Conservation (phyloP, 441 rosid species). For the Capsella rubella region DNA sequence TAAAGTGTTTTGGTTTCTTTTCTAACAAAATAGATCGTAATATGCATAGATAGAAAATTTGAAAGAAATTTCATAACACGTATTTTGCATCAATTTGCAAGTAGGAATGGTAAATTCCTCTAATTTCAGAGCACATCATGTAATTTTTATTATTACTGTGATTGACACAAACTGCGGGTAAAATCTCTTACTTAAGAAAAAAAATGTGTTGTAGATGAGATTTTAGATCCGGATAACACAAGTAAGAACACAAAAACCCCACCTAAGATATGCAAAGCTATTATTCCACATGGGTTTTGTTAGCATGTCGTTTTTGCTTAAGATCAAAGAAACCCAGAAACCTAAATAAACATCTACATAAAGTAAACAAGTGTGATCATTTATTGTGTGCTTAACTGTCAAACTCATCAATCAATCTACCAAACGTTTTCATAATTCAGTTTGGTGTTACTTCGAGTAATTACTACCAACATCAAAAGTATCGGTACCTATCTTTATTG, state of each 20-base stretch:
- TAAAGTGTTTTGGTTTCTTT: background rate
- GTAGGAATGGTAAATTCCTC: background rate
- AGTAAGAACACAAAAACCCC: background rate
- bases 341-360: background rate
- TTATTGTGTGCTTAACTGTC: constrained; percentile 4
- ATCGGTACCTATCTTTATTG: constrained; percentile 4
- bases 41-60: background rate
- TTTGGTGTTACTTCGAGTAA: constrained; percentile 14
- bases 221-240: too few relatives aligned
- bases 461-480: background rate
- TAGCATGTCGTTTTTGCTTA: constrained; percentile 24
- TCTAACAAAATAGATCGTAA: background rate
- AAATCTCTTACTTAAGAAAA: too few relatives aligned
- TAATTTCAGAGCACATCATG: background rate
- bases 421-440: constrained; percentile 11
- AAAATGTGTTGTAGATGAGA: too few relatives aligned
- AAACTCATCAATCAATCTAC: constrained; percentile 17
- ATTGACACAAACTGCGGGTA: too few relatives aligned
- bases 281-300: constrained; percentile 21
- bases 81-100: constrained; percentile 5
- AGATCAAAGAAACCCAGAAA: constrained; percentile 7
- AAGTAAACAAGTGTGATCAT: background rate
- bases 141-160: background rate
- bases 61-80: background rate
- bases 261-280: background rate